Percentiles rank a stretch among this genome's conserved stretches.
These are phyloP conservation scores for Lecanoromycetidae sp. DNA, from an alignment of 2,329 filamentous ascomycete genomes.

Conservation along the genomic window DNA sequence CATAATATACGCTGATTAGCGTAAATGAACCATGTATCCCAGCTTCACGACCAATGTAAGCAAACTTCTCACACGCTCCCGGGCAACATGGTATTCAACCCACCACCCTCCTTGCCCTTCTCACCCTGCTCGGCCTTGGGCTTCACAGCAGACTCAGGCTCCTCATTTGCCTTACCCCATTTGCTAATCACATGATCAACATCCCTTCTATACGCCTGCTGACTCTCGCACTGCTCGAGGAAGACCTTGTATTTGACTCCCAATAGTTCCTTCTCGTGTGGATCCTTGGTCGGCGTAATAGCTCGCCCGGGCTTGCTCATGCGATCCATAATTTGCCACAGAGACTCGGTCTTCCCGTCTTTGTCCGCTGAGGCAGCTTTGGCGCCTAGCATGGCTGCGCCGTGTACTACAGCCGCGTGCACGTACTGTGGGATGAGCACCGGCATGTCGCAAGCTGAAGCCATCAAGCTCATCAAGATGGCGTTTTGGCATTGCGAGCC, in stretches of 20 bases:
- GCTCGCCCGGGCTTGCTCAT: conserved; percentile 90
- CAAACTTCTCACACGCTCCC: not conserved
- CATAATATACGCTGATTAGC: not conserved
- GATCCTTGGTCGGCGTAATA: conserved; percentile 61
- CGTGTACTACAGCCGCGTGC: conserved; percentile 89
- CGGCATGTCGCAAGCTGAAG: conserved; percentile 81
- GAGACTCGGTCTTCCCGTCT: conserved; percentile 65
- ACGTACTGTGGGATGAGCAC: conserved; percentile 90
- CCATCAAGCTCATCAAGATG: conserved; percentile 80
- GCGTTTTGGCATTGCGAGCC: conserved; percentile 95
- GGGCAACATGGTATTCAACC: conserved; percentile 13
- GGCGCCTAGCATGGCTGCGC: conserved; percentile 94
- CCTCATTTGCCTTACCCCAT: conserved; percentile 26
- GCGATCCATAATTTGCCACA: conserved; percentile 96
- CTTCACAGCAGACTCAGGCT: not conserved
- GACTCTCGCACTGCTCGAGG: conserved; percentile 76
- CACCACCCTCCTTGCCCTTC: conserved; percentile 11
- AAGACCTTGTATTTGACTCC: conserved; percentile 92
- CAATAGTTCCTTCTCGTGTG: conserved; percentile 64
- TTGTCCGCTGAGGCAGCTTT: conserved; percentile 82
- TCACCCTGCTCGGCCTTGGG: conserved; percentile 12
- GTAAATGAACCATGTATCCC: not conserved
- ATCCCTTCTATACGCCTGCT: conserved; percentile 67
- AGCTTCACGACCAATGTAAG: too few relatives aligned
- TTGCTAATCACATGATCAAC: conserved; percentile 51